Percentiles rank a stretch among this genome's conserved stretches.
phyloP scores from a whole-genome alignment of 768 basidiomycete genomes.

The Lactifluus rugatus region DNA sequence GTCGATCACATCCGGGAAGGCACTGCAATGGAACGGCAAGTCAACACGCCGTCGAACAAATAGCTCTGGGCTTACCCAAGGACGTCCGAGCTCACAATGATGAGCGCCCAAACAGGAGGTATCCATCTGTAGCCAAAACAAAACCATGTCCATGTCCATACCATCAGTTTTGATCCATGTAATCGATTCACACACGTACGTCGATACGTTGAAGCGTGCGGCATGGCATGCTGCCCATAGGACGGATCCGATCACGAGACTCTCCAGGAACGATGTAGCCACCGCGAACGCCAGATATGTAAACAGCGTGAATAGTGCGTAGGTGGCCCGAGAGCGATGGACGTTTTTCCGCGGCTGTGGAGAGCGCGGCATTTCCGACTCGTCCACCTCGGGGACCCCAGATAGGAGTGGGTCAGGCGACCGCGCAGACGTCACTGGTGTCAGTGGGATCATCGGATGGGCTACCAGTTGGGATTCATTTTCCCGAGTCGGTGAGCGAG shows the following conservation, averaged over 20 bases:
- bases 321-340: conserved; percentile 14
- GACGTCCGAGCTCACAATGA: conserved; percentile 12
- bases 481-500: neutral
- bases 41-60: neutral
- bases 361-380: neutral
- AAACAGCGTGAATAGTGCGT: conserved; percentile 16
- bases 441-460: conserved; percentile 7
- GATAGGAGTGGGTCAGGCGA: conserved; percentile 4
- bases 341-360: conserved; percentile 10
- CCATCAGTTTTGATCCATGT: neutral
- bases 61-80: conserved; percentile 8
- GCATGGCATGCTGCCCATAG: conserved; percentile 13
- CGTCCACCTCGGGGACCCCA: neutral
- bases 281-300: conserved; percentile 11
- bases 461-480: neutral
- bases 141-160: neutral
- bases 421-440: conserved; percentile 6
- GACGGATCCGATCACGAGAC: conserved; percentile 19
- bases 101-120: conserved; percentile 19
- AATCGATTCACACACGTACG: conserved; percentile 13
- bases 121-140: conserved; percentile 7
- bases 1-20: conserved; percentile 19
- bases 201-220: conserved; percentile 16
- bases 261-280: conserved; percentile 12
- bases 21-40: conserved; percentile 2